Evolutionary conservation across 129 eudicot species (phyloP).

Genomic region (Lonicera japonica): DNA sequence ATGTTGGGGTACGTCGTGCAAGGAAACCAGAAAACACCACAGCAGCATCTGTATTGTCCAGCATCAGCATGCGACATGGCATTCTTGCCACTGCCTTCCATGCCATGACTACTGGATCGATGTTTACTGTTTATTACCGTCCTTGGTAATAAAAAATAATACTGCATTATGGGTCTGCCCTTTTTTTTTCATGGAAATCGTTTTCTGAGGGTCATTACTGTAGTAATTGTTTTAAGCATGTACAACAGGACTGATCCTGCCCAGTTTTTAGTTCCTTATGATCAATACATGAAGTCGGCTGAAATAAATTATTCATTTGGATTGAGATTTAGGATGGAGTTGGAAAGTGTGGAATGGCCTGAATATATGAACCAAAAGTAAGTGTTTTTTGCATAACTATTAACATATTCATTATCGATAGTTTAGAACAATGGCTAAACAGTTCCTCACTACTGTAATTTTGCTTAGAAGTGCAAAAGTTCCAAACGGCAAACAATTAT

Average conservation of each 20-base stretch:
- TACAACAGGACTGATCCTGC: constrained; percentile 13
- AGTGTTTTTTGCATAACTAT: background rate
- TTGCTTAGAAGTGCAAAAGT: no score
- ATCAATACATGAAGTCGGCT: constrained; percentile 11
- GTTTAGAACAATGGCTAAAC: no score
- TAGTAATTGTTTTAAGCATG: background rate
- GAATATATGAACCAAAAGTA: background rate
- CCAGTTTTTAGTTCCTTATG: constrained; percentile 9
- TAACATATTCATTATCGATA: no score
- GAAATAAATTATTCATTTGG: constrained; percentile 10
- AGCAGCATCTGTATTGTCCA: background rate
- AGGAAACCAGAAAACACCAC: background rate
- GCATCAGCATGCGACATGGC: constrained; percentile 20
- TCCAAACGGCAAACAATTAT: background rate
- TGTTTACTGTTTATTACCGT: constrained; percentile 19
- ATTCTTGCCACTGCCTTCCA: constrained; percentile 13
- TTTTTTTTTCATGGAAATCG: no score
- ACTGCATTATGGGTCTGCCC: background rate
- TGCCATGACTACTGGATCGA: constrained; percentile 14
- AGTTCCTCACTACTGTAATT: no score
- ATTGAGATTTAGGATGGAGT: constrained; percentile 10
- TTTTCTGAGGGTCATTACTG: no score
- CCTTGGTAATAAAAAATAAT: constrained; percentile 11
- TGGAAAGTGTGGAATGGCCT: constrained; percentile 1
- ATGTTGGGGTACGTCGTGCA: constrained; percentile 17